phyloP scores from a whole-genome alignment of 2,329 filamentous ascomycete genomes.

The Stachybotrys chartarum region DNA sequence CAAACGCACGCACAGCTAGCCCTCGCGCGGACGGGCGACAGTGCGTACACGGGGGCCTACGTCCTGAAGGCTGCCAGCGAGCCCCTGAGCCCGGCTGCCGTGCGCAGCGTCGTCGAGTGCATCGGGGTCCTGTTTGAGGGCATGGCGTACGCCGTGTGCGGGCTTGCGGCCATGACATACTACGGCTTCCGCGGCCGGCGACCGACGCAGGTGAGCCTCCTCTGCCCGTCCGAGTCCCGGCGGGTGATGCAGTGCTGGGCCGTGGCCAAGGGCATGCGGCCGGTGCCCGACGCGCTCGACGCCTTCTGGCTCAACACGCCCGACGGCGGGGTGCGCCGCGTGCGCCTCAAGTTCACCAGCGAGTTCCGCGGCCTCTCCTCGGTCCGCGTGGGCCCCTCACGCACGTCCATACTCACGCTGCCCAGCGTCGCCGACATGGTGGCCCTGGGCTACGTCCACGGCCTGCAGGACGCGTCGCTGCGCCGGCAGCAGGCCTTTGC shows the following conservation, averaged over 20 bases:
- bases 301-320: conserved; percentile 28
- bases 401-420: conserved; percentile 23
- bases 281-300: conserved; percentile 15
- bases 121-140: conserved; percentile 32
- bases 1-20: background rate
- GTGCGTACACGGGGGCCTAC: background rate
- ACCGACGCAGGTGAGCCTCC: conserved; percentile 28
- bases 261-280: conserved; percentile 20
- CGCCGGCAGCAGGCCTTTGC: conserved; percentile 14
- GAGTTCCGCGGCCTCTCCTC: conserved; percentile 21
- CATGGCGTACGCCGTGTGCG: conserved; percentile 39
- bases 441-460: conserved; percentile 23
- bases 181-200: conserved; percentile 29
- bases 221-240: conserved; percentile 28
- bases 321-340: conserved; percentile 18
- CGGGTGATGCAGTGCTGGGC: conserved; percentile 35
- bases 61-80: background rate
- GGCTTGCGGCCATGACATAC: conserved; percentile 34
- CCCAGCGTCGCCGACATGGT: conserved; percentile 24
- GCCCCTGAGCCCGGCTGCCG: conserved; percentile 17
- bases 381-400: conserved; percentile 9
- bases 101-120: conserved; percentile 29
- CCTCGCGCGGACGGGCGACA: background rate
- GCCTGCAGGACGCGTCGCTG: conserved; percentile 8
- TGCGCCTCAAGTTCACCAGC: conserved; percentile 29